phyloP scores from a whole-genome alignment of 2,329 filamentous ascomycete genomes.

The Aquanectria penicillioides region DNA sequence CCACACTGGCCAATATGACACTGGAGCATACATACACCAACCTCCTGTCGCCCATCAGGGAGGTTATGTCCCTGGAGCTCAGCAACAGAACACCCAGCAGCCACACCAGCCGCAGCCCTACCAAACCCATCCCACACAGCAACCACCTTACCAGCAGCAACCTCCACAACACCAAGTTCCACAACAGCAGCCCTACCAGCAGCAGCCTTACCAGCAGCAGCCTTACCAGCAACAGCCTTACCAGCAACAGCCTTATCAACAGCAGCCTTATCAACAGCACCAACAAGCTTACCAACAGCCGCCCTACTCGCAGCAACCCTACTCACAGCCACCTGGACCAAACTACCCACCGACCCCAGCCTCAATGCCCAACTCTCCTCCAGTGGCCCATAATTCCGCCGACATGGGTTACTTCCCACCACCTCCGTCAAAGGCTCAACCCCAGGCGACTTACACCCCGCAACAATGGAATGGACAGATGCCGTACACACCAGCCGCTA shows the following conservation, averaged over 20 bases:
- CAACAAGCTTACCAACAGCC: slow-evolving; percentile 9
- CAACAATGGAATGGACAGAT: slow-evolving; percentile 4
- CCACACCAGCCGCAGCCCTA: not conserved
- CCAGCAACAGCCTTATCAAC: not conserved
- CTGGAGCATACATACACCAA: too few species aligned
- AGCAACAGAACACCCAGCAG: slow-evolving; percentile 14
- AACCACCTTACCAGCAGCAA: slow-evolving; percentile 1
- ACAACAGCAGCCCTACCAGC: too few species aligned
- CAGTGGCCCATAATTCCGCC: not conserved
- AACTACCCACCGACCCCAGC: slow-evolving; percentile 17
- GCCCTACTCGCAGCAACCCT: not conserved
- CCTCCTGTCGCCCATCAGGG: too few species aligned
- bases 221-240: not conserved
- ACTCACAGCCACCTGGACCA: not conserved
- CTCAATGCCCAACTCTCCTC: slow-evolving; percentile 11
- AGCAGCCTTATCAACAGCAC: slow-evolving; percentile 2
- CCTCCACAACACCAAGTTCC: slow-evolving; percentile 6
- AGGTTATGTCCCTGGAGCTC: too few species aligned
- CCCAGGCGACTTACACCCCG: not conserved
- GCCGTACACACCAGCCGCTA: slow-evolving; percentile 4
- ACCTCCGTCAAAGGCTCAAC: not conserved
- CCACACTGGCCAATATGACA: too few species aligned
- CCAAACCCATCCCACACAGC: too few species aligned
- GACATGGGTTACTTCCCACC: slow-evolving; percentile 5
- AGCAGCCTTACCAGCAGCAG: not conserved